Base-by-base conservation (phyloP, 2,329 filamentous ascomycete genomes). In the Hansfordia pulvinata region DNA sequence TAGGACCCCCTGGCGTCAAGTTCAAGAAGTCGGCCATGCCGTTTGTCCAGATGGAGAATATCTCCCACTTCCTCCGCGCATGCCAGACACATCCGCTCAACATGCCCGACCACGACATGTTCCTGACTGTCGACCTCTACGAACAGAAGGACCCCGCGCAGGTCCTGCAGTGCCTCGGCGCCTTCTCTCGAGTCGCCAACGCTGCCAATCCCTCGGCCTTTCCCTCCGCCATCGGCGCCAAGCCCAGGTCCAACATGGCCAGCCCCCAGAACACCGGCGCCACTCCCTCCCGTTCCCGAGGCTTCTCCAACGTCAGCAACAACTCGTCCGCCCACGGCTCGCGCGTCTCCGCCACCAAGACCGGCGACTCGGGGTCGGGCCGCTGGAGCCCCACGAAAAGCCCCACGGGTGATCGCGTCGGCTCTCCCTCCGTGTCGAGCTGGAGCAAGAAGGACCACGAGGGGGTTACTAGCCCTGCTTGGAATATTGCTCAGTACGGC, bases 31-130 rank as follows among this genome's bases (percentile, higher is more conserved):
- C 86, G 1, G 58, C 74, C 20, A 96, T 96, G 88, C 90, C 90
- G 1, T 98, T 98, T 49, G 88, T 96, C 20, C 90, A 98, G 54
- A 96, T 96, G 86, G 90, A 98, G 53, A 98, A 98, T 50, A 94
- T 98, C 46, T 92, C 86, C 4, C 83, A 93, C 47, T 98, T 94
- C 56, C 72, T 98, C 28, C 75, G 72, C 44, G 85, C 84, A 33
- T 93, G 86, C 60, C 82, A 93, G 53, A 62, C 70, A 26, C 72
- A 81, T 15, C 90, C 90, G 1, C 62, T 98, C 27, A 86, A 76
- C 52, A 73, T 98, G 32, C 85, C 83, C 31, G 76, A 86, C 23
- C 90, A 98, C 59, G 90, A 98, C 54, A 76, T 86, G 39, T 98
- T 98, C 56, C 73, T 96, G 34, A 98, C 90, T 5, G 88, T 98